A percentile compares a stretch with the other conserved stretches of the same genome.
These are phyloP conservation scores for Aspergillus ostianus DNA, from an alignment of 495 filamentous ascomycete genomes.

Conservation along the genomic window DNA sequence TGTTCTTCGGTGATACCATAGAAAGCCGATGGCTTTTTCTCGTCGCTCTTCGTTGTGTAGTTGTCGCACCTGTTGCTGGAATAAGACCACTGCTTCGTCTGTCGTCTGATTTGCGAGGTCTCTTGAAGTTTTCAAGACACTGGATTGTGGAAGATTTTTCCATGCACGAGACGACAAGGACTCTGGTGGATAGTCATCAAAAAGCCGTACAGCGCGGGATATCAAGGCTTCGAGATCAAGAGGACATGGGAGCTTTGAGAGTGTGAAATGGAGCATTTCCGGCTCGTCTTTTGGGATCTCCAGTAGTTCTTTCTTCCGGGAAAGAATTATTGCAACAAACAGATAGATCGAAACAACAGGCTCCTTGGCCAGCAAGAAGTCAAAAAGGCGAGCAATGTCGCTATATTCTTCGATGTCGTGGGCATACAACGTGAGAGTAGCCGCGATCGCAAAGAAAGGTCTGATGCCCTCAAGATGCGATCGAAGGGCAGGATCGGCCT, in stretches of 20 bases:
- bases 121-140: slow-evolving; percentile 81
- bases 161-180: slow-evolving; percentile 61
- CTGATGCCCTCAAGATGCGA: slow-evolving; percentile 71
- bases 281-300: slow-evolving; percentile 80
- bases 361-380: slow-evolving; percentile 81
- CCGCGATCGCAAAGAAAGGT: slow-evolving; percentile 88
- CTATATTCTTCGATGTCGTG: slow-evolving; percentile 91
- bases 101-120: slow-evolving; percentile 48
- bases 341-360: slow-evolving; percentile 86
- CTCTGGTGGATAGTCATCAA: slow-evolving; percentile 69
- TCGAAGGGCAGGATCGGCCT: slow-evolving; percentile 64
- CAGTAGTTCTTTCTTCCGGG: slow-evolving; percentile 75
- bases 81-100: slow-evolving; percentile 60
- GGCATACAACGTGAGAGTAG: slow-evolving; percentile 91
- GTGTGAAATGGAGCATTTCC: slow-evolving; percentile 86
- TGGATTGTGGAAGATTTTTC: slow-evolving; percentile 66
- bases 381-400: slow-evolving; percentile 84
- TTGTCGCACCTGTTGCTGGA: slow-evolving; percentile 66
- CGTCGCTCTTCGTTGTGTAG: slow-evolving; percentile 60
- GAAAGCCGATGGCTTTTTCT: slow-evolving; percentile 46
- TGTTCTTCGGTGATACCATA: slow-evolving; percentile 61
- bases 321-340: slow-evolving; percentile 83
- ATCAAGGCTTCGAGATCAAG: slow-evolving; percentile 84
- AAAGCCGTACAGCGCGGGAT: slow-evolving; percentile 57
- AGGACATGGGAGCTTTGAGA: slow-evolving; percentile 82